phyloP scores from a whole-genome alignment of 1,284 basidiomycete species.

The Irpex lacteus region DNA sequence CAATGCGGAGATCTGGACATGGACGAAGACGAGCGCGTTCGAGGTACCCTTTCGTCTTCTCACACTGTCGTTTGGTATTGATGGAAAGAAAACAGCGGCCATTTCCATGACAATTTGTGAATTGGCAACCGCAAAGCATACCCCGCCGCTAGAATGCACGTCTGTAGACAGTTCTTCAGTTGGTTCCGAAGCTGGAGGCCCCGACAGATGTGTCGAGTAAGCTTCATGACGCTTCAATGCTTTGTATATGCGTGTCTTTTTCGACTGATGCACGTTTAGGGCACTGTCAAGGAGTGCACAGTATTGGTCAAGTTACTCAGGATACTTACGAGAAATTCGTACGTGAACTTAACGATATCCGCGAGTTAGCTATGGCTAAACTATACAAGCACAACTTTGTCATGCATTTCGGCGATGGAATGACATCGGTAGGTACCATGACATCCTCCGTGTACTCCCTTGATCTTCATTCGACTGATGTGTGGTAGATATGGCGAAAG shows the following conservation, averaged over 20 bases:
- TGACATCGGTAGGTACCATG: conserved; percentile 52
- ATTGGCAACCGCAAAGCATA: conserved; percentile 63
- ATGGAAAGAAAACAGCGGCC: conserved; percentile 45
- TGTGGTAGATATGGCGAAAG: conserved; percentile 56
- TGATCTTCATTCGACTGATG: background rate
- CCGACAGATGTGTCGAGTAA: conserved; percentile 27
- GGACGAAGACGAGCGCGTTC: conserved; percentile 56
- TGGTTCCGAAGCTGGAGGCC: conserved; percentile 6
- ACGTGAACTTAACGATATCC: conserved; percentile 24
- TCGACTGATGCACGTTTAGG: conserved; percentile 32
- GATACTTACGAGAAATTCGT: conserved; percentile 76
- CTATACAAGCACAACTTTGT: conserved; percentile 60
- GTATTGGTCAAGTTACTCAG: conserved; percentile 81
- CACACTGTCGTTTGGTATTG: conserved; percentile 5
- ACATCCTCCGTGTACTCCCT: background rate
- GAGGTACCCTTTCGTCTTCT: conserved; percentile 30
- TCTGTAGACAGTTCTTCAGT: conserved; percentile 29
- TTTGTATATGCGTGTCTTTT: background rate
- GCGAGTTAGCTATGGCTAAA: background rate
- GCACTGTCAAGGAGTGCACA: conserved; percentile 74
- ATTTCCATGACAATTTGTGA: conserved; percentile 78
- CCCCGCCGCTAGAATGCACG: conserved; percentile 64
- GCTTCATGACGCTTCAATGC: conserved; percentile 1
- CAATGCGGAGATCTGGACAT: conserved; percentile 57
- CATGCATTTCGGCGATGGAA: conserved; percentile 69